These are phyloP conservation scores for Lactifluus subvellereus DNA, from an alignment of 768 basidiomycete species.

Conservation along the genomic window DNA sequence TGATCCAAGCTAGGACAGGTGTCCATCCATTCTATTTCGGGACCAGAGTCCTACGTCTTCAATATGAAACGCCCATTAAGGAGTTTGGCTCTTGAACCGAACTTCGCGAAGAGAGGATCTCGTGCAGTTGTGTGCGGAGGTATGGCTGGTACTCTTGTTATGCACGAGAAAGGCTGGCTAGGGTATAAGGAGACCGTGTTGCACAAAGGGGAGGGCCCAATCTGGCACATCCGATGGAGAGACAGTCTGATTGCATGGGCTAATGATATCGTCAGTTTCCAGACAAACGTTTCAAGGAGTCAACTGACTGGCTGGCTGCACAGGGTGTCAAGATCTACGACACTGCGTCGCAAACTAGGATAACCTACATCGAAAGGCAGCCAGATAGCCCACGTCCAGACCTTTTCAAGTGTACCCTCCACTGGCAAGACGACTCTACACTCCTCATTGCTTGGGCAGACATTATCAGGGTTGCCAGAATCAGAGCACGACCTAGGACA, in stretches of 20 bases:
- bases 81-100: slow-evolving; percentile 84
- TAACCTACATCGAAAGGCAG: slow-evolving; percentile 82
- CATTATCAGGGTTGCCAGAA: slow-evolving; percentile 81
- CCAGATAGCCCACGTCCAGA: slow-evolving; percentile 84
- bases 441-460: slow-evolving; percentile 93
- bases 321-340: slow-evolving; percentile 96
- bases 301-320: not conserved
- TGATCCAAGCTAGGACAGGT: slow-evolving; percentile 68
- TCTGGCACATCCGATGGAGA: slow-evolving; percentile 89
- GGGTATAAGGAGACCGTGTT: slow-evolving; percentile 87
- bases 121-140: slow-evolving; percentile 89
- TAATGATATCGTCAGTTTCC: slow-evolving; percentile 67
- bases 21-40: slow-evolving; percentile 75
- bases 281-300: not conserved
- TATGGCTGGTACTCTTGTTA: slow-evolving; percentile 76
- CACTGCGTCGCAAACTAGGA: slow-evolving; percentile 63
- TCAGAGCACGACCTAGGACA: slow-evolving; percentile 55
- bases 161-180: slow-evolving; percentile 95
- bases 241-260: slow-evolving; percentile 91
- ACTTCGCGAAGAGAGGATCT: slow-evolving; percentile 72
- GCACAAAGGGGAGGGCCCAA: slow-evolving; percentile 85
- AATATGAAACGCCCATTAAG: slow-evolving; percentile 92
- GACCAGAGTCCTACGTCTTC: slow-evolving; percentile 75
- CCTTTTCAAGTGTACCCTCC: slow-evolving; percentile 85
- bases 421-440: slow-evolving; percentile 90